Evolutionary conservation across 345 rosid species (phyloP).

Genomic region (Aegle marmelos): DNA sequence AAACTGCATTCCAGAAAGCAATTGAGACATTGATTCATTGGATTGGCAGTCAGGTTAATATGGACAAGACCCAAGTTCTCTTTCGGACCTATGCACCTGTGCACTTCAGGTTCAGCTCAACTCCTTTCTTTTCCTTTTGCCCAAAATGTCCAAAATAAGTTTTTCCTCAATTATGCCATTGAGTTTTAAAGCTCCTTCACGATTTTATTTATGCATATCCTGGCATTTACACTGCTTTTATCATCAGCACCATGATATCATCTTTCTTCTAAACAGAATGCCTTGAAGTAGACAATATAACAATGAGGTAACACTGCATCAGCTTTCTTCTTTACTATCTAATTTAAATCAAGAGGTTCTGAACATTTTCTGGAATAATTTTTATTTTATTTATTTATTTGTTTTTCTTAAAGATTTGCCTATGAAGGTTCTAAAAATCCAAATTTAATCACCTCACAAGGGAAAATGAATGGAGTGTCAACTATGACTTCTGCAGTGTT

Average conservation of each 20-base stretch:
- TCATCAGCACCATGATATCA: too few relatives aligned
- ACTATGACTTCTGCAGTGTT: neutral
- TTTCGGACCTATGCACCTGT: constrained; percentile 76
- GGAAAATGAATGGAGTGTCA: neutral
- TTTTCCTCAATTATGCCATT: neutral
- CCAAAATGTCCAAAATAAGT: neutral
- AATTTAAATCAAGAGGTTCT: neutral
- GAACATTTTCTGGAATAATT: neutral
- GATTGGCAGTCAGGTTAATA: constrained; percentile 49
- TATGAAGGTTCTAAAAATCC: neutral
- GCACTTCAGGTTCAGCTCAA: constrained; percentile 63
- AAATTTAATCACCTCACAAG: neutral
- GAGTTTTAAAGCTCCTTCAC: neutral
- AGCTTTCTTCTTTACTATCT: neutral
- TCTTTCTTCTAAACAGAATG: neutral
- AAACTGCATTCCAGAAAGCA: constrained; percentile 54
- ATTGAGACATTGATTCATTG: constrained; percentile 52
- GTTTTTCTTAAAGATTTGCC: neutral
- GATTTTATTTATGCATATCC: neutral
- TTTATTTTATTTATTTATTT: too few relatives aligned
- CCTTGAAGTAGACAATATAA: neutral
- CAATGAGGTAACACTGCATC: neutral
- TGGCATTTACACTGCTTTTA: neutral
- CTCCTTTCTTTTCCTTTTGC: neutral
- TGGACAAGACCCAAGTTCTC: constrained; percentile 56